Conservation (phyloP, 441 rosid species). For the Populus hybrid region DNA sequence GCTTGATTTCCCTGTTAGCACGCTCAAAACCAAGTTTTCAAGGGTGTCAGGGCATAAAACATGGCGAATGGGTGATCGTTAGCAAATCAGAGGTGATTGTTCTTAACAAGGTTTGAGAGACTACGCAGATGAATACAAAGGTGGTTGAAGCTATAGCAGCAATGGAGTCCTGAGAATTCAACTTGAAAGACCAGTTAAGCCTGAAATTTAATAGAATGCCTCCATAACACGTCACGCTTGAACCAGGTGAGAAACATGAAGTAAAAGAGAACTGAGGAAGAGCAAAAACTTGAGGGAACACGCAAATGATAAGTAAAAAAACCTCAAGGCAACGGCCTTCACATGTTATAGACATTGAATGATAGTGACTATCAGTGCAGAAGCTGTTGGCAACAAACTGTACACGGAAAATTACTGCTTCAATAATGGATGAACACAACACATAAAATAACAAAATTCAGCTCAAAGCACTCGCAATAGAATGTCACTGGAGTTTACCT, state of each 20-base stretch:
- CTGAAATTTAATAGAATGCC: too few species aligned
- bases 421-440: background rate
- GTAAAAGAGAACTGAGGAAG: background rate
- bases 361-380: background rate
- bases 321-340: background rate
- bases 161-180: too few species aligned
- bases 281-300: background rate
- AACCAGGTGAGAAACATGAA: too few species aligned
- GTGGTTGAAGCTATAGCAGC: too few species aligned
- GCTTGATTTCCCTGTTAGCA: too few species aligned
- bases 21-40: too few species aligned
- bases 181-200: too few species aligned
- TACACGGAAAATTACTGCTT: background rate
- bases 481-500: too few species aligned
- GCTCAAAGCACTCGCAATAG: background rate
- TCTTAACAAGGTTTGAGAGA: background rate
- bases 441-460: background rate
- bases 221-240: too few species aligned
- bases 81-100: background rate
- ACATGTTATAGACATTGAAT: background rate
- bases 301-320: background rate
- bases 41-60: too few species aligned
- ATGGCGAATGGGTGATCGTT: background rate
- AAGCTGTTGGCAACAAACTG: background rate
- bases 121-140: background rate